phyloP scores from a whole-genome alignment of 1,284 basidiomycete species.

The Microbotryum saponariae region DNA sequence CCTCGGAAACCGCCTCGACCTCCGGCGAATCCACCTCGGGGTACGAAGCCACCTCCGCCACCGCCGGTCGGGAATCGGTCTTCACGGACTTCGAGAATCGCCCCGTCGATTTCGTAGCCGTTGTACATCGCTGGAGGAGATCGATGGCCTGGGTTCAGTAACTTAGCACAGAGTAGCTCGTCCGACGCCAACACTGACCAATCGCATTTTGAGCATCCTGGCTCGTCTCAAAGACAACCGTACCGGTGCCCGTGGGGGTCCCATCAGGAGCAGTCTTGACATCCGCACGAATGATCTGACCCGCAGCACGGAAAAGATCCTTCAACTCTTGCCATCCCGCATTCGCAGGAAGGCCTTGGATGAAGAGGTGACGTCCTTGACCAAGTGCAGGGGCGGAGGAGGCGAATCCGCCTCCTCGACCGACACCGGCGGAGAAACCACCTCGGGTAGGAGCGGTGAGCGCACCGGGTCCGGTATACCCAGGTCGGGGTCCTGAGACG shows the following conservation, averaged over 20 bases:
- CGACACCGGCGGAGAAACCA: conserved; percentile 17
- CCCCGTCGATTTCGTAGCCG: conserved; percentile 89
- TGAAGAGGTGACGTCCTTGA: conserved; percentile 24
- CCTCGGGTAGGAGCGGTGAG: conserved; percentile 50
- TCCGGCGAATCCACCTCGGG: conserved; percentile 27
- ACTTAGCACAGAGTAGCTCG: not conserved
- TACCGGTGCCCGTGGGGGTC: conserved; percentile 62
- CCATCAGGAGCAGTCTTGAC: conserved; percentile 88
- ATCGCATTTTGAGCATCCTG: conserved; percentile 88
- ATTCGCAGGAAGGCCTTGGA: conserved; percentile 62
- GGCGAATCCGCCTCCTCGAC: conserved; percentile 30
- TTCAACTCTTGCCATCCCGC: conserved; percentile 97
- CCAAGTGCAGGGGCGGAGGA: conserved; percentile 12
- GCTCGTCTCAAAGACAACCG: conserved; percentile 83
- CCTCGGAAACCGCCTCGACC: conserved; percentile 29
- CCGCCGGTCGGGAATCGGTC: conserved; percentile 81
- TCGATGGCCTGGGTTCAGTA: not conserved
- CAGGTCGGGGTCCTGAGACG: conserved; percentile 50
- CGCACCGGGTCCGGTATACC: conserved; percentile 30
- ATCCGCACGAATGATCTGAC: conserved; percentile 86
- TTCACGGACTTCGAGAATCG: conserved; percentile 84
- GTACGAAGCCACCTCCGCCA: conserved; percentile 79
- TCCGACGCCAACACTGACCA: conserved; percentile 49
- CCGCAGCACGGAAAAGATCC: conserved; percentile 86
- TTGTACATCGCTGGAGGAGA: conserved; percentile 69